These are phyloP conservation scores for Aspergillus sp. DNA, from an alignment of 2,329 filamentous ascomycete genomes.

Conservation along the genomic window DNA sequence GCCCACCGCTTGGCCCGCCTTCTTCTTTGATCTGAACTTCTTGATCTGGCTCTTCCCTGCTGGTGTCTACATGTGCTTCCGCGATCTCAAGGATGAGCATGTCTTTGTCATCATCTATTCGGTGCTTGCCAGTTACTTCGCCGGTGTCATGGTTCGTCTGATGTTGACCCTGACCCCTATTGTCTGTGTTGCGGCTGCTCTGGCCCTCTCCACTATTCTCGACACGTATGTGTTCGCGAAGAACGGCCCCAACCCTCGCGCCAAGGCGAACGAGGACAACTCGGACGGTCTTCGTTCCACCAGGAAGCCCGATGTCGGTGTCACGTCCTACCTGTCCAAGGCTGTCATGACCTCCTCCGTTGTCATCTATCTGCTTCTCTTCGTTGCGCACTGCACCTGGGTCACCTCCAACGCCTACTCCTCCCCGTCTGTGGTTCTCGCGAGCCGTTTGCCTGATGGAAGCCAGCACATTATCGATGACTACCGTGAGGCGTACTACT, in stretches of 20 bases:
- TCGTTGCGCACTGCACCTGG: constrained; percentile 98
- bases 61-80: constrained; percentile 97
- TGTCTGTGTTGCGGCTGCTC: constrained; percentile 89
- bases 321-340: constrained; percentile 82
- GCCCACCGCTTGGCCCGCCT: constrained; percentile 96
- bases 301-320: constrained; percentile 73
- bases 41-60: constrained; percentile 99
- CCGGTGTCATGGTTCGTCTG: constrained; percentile 97
- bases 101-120: constrained; percentile 97
- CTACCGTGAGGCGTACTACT: constrained; percentile 98
- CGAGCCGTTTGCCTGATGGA: constrained; percentile 87
- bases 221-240: constrained; percentile 78
- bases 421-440: constrained; percentile 93
- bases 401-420: constrained; percentile 99
- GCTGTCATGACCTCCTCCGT: constrained; percentile 70
- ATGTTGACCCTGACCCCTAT: constrained; percentile 97
- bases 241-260: constrained; percentile 56
- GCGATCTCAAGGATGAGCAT: constrained; percentile 89
- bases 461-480: constrained; percentile 99
- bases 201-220: constrained; percentile 83
- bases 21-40: constrained; percentile 98
- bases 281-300: constrained; percentile 64
- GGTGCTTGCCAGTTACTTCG: constrained; percentile 96
- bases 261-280: constrained; percentile 43
- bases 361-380: constrained; percentile 81